Percentiles rank a stretch among this genome's conserved stretches.
These are phyloP conservation scores for Talaromyces trachyspermus DNA, from an alignment of 495 filamentous ascomycete genomes.

Conservation along the genomic window DNA sequence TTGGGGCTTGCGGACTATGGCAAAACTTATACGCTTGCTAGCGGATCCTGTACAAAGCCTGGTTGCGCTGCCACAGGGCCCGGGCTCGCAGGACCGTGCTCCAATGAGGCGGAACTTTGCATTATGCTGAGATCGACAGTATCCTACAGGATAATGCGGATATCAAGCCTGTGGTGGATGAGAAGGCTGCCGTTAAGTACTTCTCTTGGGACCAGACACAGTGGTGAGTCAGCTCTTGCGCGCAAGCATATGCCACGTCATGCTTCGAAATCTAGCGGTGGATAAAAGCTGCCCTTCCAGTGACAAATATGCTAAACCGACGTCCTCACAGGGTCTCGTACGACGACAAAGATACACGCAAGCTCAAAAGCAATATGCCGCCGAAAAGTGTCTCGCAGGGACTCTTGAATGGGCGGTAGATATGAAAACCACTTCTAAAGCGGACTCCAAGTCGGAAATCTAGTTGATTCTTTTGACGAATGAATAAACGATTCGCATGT, in stretches of 20 bases:
- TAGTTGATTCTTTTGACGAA: no score
- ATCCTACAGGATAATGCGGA: constrained; percentile 14
- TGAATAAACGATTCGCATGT: no score
- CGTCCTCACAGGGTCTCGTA: constrained; percentile 26
- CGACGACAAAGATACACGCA: constrained; percentile 32
- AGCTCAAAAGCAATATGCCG: constrained; percentile 33
- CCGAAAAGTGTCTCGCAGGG: constrained; percentile 29
- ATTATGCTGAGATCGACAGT: constrained; percentile 20
- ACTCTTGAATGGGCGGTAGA: constrained; percentile 32
- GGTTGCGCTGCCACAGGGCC: constrained; percentile 16
- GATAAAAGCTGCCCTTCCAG: no score
- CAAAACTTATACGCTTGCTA: constrained; percentile 22
- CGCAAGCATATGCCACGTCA: background rate
- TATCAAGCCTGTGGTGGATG: constrained; percentile 15
- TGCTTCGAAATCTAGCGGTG: no score
- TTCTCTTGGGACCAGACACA: constrained; percentile 25
- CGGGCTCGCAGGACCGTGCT: constrained; percentile 19
- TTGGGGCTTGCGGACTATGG: constrained; percentile 46
- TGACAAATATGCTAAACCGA: background rate
- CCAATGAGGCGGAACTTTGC: constrained; percentile 18
- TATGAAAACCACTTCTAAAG: background rate
- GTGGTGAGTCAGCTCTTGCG: constrained; percentile 8
- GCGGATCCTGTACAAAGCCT: constrained; percentile 18
- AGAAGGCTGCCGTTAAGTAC: constrained; percentile 19
- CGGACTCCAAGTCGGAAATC: background rate